phyloP scores from a whole-genome alignment of 768 basidiomycete genomes.

The Trametes sanguinea region DNA sequence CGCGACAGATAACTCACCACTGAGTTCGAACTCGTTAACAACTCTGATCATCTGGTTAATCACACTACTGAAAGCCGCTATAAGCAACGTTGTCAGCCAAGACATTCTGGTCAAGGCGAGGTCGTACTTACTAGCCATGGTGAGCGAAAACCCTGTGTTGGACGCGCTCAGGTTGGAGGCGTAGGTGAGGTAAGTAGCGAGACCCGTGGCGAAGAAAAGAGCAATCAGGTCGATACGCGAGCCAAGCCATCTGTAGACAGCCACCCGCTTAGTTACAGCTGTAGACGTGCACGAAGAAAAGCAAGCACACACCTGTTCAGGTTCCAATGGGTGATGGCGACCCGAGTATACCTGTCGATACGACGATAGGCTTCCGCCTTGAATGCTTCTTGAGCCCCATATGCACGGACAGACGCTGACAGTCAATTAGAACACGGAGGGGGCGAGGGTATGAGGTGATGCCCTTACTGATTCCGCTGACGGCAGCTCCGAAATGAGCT shows the following conservation, averaged over 20 bases:
- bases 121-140: slow-evolving; percentile 38
- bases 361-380: slow-evolving; percentile 42
- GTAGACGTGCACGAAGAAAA: no score
- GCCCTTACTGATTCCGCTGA: slow-evolving; percentile 46
- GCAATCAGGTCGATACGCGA: slow-evolving; percentile 56
- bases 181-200: slow-evolving; percentile 54
- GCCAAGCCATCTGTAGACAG: slow-evolving; percentile 41
- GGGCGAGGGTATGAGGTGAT: background rate
- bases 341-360: slow-evolving; percentile 47
- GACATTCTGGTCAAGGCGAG: background rate
- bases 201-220: slow-evolving; percentile 45
- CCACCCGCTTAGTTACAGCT: no score
- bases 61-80: slow-evolving; percentile 51
- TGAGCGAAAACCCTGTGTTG: slow-evolving; percentile 40
- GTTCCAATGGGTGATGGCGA: slow-evolving; percentile 45
- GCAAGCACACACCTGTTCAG: slow-evolving; percentile 34
- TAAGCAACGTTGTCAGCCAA: background rate
- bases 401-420: slow-evolving; percentile 51
- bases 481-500: slow-evolving; percentile 52
- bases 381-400: slow-evolving; percentile 49
- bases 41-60: slow-evolving; percentile 49
- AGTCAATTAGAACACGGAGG: background rate
- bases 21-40: slow-evolving; percentile 44
- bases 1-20: slow-evolving; percentile 31
- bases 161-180: slow-evolving; percentile 39